Evolutionary conservation across 495 filamentous ascomycete species (phyloP).

Genomic region (Penicillium pulvis): DNA sequence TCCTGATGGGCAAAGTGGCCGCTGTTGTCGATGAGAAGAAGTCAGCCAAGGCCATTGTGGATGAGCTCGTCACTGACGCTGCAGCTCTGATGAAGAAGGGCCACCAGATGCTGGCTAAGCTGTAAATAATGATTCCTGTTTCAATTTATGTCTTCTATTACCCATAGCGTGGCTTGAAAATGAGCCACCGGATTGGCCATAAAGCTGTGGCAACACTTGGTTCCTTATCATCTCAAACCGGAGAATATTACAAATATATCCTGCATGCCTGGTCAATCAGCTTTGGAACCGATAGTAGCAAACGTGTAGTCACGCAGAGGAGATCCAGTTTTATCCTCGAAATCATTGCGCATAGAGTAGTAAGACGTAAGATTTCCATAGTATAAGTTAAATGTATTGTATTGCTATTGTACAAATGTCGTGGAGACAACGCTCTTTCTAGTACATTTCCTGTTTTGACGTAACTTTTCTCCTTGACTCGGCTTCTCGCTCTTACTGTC

Average conservation of each 20-base stretch:
- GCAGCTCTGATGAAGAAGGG: constrained; percentile 67
- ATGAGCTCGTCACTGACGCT: constrained; percentile 90
- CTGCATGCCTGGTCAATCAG: not conserved
- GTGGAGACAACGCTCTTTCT: no score
- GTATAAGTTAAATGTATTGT: no score
- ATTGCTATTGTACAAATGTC: no score
- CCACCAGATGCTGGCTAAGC: constrained; percentile 64
- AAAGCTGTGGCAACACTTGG: not conserved
- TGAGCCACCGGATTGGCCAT: not conserved
- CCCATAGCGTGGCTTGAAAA: constrained; percentile 10
- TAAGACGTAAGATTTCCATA: no score
- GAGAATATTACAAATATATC: not conserved
- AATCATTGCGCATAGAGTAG: no score
- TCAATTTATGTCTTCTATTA: constrained; percentile 9
- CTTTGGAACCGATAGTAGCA: not conserved
- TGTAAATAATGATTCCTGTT: constrained; percentile 47
- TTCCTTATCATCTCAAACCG: not conserved
- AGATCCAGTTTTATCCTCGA: no score
- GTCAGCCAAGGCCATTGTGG: constrained; percentile 87
- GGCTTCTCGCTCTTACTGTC: no score
- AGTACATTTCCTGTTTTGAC: no score
- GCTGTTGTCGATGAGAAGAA: constrained; percentile 94
- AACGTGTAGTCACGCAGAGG: no score
- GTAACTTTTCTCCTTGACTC: no score
- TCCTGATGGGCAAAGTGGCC: constrained; percentile 94